Evolutionary conservation across 345 rosid genomes (phyloP), one percentile per base, ranked within the genome.

Genomic region (Gossypium herbaceum): DNA sequence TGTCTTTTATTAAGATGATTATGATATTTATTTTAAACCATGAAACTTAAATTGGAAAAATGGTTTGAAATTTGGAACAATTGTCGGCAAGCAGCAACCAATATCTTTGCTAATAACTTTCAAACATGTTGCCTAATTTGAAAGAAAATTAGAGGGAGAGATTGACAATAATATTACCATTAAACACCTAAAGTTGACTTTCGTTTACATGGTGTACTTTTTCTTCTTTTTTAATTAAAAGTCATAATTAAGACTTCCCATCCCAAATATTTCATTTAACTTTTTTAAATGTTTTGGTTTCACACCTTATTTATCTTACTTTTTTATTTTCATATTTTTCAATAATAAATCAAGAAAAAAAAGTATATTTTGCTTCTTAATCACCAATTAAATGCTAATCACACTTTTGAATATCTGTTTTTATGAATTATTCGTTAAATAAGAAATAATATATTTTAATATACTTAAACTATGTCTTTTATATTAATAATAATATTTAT

Each of bases 161-260:
- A 12, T 65, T 75, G 78, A 66, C 78, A 47, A 17, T 16, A 12
- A 29, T 3, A 39, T 11, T 34, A 34, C 27, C 24, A 9, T 19
- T 2, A 12, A 54, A 64, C 29, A 59, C 48, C 76, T 47, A 64
- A 70, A 48, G 20, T 75, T 71, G 79, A 79, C 79, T 75, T 64
- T 51, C 7, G 1, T 15, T 24, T 12, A 11, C 25, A 22, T 24
- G 12, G 2, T 22, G 6, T 34, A 4, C 39, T 58, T 58, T 55
- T 55, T 34, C 6, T 34, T 27, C 3, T 27, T 27, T 0, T 27
- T 27, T 27, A 25, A 25, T 25, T 24, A 24, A 15, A 52, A 52
- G n/a, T 52, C 19, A 51, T 51, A 2, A 10, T 48, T 9, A 12
- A 48, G 52, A 48, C 12, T 2, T 48, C 52, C 51, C 16, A 48